Evolutionary conservation across 495 filamentous ascomycete species (phyloP).

Genomic region (Sporormia fimetaria): DNA sequence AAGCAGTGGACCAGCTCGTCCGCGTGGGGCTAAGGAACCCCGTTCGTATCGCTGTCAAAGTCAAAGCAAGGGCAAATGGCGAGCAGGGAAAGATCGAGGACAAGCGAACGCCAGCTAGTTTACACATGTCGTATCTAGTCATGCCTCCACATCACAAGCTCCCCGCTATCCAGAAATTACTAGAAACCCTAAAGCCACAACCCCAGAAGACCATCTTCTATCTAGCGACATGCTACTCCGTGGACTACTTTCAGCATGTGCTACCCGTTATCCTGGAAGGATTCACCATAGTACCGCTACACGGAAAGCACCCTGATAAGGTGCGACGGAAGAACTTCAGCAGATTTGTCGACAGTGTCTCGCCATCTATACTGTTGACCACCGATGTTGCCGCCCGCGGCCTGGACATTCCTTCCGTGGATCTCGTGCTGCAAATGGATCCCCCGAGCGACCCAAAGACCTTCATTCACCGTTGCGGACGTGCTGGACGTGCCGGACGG

Average conservation of each 20-base stretch:
- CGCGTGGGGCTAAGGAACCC: conserved; percentile 86
- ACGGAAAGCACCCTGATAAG: conserved; percentile 77
- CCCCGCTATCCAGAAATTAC: conserved; percentile 56
- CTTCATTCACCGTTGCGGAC: conserved; percentile 89
- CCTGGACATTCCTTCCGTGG: conserved; percentile 88
- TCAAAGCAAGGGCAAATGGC: conserved; percentile 49
- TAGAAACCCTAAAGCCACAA: conserved; percentile 53
- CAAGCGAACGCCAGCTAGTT: conserved; percentile 71
- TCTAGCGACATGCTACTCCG: conserved; percentile 86
- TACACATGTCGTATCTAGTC: conserved; percentile 84
- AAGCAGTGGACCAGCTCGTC: conserved; percentile 86
- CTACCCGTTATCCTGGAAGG: conserved; percentile 53
- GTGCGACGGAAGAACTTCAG: conserved; percentile 70
- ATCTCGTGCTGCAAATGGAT: conserved; percentile 87
- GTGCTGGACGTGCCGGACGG: conserved; percentile 81
- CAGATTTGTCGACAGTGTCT: conserved; percentile 55
- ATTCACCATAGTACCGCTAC: conserved; percentile 64
- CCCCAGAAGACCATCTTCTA: conserved; percentile 88
- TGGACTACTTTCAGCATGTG: conserved; percentile 78
- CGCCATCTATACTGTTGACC: conserved; percentile 71
- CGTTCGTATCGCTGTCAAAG: conserved; percentile 84
- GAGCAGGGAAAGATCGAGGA: conserved; percentile 48
- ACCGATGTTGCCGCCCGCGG: conserved; percentile 79
- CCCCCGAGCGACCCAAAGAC: conserved; percentile 86
- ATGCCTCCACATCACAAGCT: conserved; percentile 66